Evolutionary conservation across 2,329 filamentous ascomycete species (phyloP), one percentile per base, ranked within the genome.

Genomic region (Aspergillus proliferans): DNA sequence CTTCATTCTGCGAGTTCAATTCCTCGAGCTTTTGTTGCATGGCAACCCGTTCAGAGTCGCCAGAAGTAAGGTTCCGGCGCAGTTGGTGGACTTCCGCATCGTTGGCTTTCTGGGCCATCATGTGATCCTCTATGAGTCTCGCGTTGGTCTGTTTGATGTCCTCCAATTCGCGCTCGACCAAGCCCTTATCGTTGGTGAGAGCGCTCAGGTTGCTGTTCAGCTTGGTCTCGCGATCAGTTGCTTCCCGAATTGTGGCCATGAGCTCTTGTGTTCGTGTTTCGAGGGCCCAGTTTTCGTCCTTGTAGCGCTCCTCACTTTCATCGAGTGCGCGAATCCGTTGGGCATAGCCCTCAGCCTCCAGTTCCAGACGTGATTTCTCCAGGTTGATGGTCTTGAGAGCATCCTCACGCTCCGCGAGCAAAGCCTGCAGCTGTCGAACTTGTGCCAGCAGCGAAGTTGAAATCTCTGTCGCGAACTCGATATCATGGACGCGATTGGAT

Each of bases 381-480:
- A 83, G 68, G 58, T 86, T 86, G 53, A 84, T 76, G 15, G 84
- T 79, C 66, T 87, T 91, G 56, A 96, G 74, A 43, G 88, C 79
- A 46, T 95, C 91, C 55, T 98, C 93, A 57, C 89, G 87, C 71
- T 97, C 90, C 0, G 85, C 81, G 9, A 98, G 78, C 14, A 95
- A 76, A 2, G 84, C 80, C 68, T 98, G 93, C 47, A 98, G 73
- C 64, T 93, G 90, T 53, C 93, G 86, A 45, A 98, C 87, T 71
- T 97, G 93, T n/a, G 87, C 84, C 46, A 98, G 85, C 46, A 98
- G 77, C 2, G 90, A 95, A 5, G 89, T 95, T 64, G 90, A 96
- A 61, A 98, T 96, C 65, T 98, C 92, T 45, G 93, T 91, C n/a
- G 92, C 93, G 64, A 98, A 95, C 60, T 96, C 90, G 64, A 98